Percentiles rank a stretch among this genome's conserved stretches.
These are phyloP conservation scores for Verruconis gallopava DNA, from an alignment of 2,329 filamentous ascomycete genomes.

Conservation along the genomic window DNA sequence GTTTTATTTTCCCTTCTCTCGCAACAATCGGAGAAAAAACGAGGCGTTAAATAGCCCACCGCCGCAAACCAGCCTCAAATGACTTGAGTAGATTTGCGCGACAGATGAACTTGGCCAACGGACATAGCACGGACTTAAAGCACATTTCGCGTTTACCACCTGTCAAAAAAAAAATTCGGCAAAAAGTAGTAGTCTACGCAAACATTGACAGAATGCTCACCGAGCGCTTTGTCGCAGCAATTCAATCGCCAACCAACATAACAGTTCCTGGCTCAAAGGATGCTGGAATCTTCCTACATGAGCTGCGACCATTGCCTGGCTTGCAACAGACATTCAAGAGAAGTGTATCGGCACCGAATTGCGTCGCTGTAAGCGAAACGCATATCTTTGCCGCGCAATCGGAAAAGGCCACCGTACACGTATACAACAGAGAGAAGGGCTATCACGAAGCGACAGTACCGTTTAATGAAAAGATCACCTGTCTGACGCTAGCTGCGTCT, in stretches of 20 bases:
- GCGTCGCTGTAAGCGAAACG: slow-evolving; percentile 63
- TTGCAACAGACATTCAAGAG: slow-evolving; percentile 80
- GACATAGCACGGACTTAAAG: background rate
- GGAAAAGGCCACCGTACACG: slow-evolving; percentile 83
- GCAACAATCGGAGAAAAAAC: too few relatives aligned
- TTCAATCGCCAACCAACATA: slow-evolving; percentile 3
- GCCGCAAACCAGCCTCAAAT: too few relatives aligned
- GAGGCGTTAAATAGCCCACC: too few relatives aligned
- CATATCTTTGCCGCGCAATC: slow-evolving; percentile 88
- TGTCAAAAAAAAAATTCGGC: background rate
- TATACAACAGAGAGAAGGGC: slow-evolving; percentile 72
- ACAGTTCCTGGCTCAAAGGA: slow-evolving; percentile 50
- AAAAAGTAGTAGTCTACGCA: background rate
- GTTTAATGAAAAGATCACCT: slow-evolving; percentile 76
- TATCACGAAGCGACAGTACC: slow-evolving; percentile 82
- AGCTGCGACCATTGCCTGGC: slow-evolving; percentile 63
- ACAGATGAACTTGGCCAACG: too few relatives aligned
- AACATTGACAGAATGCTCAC: slow-evolving; percentile 5
- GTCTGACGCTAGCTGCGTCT: slow-evolving; percentile 53
- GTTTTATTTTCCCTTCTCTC: too few relatives aligned
- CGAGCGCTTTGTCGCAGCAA: slow-evolving; percentile 9
- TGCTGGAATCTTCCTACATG: slow-evolving; percentile 75
- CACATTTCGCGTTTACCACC: background rate
- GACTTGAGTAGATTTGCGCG: too few relatives aligned
- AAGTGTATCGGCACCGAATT: slow-evolving; percentile 66